Evolutionary conservation across 1,139 yeast genomes (phyloP).

Genomic region (Neolecta irregularis): DNA sequence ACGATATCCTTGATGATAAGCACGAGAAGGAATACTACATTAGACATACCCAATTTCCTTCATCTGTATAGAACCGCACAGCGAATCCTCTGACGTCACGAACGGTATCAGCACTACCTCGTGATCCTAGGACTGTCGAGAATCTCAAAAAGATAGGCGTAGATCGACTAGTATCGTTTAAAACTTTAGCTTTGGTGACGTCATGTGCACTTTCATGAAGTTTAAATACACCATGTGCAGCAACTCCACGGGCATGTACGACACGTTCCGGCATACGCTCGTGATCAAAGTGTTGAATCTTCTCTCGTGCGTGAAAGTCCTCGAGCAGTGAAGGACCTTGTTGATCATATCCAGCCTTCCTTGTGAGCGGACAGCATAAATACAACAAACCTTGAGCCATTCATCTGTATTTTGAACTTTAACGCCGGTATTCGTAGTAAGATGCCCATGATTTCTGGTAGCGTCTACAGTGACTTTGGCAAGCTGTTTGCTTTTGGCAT

Average conservation of each 20-base stretch:
- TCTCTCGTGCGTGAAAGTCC: conserved; percentile 6
- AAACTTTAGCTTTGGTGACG: conserved; percentile 34
- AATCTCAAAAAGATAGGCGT: conserved; percentile 35
- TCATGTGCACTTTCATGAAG: conserved; percentile 41
- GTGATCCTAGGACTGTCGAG: conserved; percentile 44
- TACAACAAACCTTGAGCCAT: conserved; percentile 4
- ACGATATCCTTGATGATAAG: no score
- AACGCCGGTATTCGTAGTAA: conserved; percentile 6
- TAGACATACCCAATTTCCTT: conserved; percentile 30
- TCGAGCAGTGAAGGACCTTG: conserved; percentile 7
- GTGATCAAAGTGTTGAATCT: conserved; percentile 10
- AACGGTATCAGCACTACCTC: conserved; percentile 40
- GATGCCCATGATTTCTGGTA: no score
- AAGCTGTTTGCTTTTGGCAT: neutral
- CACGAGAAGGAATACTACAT: no score
- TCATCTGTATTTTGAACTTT: conserved; percentile 4
- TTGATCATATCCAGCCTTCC: no score
- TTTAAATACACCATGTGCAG: conserved; percentile 44
- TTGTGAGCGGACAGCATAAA: neutral
- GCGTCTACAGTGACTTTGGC: neutral
- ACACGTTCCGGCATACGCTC: conserved; percentile 42
- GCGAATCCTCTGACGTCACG: conserved; percentile 47
- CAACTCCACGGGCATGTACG: conserved; percentile 49
- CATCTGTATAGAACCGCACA: conserved; percentile 40
- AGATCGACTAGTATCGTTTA: conserved; percentile 33